A percentile compares a stretch with the other conserved stretches of the same genome.
Conservation (phyloP, 169 alveolate genomes). For the Eimeria zaria region DNA sequence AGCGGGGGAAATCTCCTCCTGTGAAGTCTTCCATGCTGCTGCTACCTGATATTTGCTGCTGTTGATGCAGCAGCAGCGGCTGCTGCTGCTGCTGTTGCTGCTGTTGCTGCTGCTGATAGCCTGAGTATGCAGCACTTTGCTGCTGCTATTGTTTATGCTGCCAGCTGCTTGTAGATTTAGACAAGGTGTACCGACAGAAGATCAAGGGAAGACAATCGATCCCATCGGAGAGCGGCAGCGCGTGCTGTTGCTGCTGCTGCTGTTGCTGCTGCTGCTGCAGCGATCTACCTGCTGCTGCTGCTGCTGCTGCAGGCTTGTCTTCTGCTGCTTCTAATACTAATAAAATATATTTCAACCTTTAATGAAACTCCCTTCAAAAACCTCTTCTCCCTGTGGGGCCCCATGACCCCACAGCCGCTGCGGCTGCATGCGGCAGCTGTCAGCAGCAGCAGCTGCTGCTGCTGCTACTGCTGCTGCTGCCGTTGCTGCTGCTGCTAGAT, state of each 20-base stretch:
- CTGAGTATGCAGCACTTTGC: not conserved
- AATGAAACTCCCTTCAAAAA: not conserved
- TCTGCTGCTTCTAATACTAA: not conserved
- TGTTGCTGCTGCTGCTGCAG: slow-evolving; percentile 18
- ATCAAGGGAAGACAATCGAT: not conserved
- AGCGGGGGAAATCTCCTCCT: not conserved
- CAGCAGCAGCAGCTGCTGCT: slow-evolving; percentile 37
- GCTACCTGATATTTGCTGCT: slow-evolving; percentile 2
- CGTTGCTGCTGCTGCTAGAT: not conserved
- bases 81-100: slow-evolving; percentile 24
- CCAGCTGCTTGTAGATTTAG: not conserved
- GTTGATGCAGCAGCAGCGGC: not conserved
- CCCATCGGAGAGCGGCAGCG: not conserved
- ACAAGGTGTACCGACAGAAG: not conserved
- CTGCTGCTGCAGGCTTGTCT: slow-evolving; percentile 4
- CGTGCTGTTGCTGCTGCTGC: not conserved
- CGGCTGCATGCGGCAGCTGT: not conserved
- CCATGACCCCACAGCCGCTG: slow-evolving; percentile 26
- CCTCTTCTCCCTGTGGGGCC: not conserved
- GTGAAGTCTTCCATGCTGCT: not conserved
- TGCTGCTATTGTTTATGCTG: slow-evolving; percentile 20
- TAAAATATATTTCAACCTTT: not conserved
- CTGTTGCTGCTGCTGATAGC: not conserved
- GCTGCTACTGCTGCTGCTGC: slow-evolving; percentile 31
- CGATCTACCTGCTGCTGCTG: not conserved